phyloP scores from a whole-genome alignment of 495 filamentous ascomycete genomes.

The Tuber microsphaerosporum region DNA sequence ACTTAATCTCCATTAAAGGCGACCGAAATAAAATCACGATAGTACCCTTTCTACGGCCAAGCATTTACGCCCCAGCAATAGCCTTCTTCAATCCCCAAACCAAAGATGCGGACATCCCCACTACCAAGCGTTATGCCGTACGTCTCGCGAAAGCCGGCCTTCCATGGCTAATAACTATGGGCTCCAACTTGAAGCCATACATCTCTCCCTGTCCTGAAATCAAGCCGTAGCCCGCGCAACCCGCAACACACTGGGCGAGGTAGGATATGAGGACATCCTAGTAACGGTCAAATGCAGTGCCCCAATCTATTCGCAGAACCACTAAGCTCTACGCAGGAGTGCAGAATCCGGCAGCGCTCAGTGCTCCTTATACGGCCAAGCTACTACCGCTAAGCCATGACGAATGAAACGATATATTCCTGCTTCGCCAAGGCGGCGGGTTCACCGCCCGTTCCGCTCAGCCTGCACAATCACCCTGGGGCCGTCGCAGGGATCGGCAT shows the following conservation, averaged over 20 bases:
- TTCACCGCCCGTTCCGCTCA: constrained; percentile 64
- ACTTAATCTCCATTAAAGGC: not conserved
- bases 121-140: constrained; percentile 70
- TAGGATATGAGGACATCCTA: constrained; percentile 66
- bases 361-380: constrained; percentile 69
- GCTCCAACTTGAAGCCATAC: constrained; percentile 80
- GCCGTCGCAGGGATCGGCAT: constrained; percentile 87
- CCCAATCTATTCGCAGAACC: constrained; percentile 69
- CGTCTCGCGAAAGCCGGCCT: constrained; percentile 76
- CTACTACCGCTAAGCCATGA: constrained; percentile 74
- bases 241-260: constrained; percentile 72
- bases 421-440: constrained; percentile 75
- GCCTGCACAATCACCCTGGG: constrained; percentile 87
- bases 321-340: constrained; percentile 65
- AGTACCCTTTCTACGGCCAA: constrained; percentile 56
- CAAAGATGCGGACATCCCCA: constrained; percentile 72
- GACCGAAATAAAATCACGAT: constrained; percentile 10
- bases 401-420: constrained; percentile 66
- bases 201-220: constrained; percentile 68
- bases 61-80: constrained; percentile 85
- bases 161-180: constrained; percentile 78
- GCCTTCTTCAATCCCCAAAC: constrained; percentile 78
- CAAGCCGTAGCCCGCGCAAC: constrained; percentile 68
- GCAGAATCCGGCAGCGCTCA: constrained; percentile 64
- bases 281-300: constrained; percentile 73